These are phyloP conservation scores for Termitomyces sp. DNA, from an alignment of 768 basidiomycete species.

Conservation along the genomic window DNA sequence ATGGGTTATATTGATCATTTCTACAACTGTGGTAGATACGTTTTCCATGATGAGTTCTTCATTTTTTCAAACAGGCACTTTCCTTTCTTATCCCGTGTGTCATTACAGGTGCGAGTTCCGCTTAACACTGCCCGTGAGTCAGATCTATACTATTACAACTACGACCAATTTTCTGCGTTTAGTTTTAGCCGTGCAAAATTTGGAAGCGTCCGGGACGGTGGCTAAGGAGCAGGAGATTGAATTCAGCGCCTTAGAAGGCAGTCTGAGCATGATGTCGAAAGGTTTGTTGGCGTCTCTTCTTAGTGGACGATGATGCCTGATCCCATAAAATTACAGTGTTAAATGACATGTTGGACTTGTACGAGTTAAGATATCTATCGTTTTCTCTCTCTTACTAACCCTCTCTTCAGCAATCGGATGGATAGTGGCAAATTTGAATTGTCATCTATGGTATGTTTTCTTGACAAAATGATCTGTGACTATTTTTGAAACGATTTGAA, in stretches of 20 bases:
- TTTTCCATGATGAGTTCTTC: conserved; percentile 71
- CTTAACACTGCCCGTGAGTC: conserved; percentile 68
- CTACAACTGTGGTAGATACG: conserved; percentile 42
- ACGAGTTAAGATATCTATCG: conserved; percentile 20
- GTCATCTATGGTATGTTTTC: conserved; percentile 43
- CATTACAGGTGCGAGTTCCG: conserved; percentile 72
- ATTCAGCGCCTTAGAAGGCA: conserved; percentile 80
- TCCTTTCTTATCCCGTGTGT: conserved; percentile 12
- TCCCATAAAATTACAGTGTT: conserved; percentile 41
- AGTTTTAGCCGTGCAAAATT: conserved; percentile 88
- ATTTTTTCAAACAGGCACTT: neutral
- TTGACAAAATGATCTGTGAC: neutral
- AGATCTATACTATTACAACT: neutral
- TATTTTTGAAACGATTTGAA: conserved; percentile 5
- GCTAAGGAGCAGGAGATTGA: conserved; percentile 79
- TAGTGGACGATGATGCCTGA: neutral
- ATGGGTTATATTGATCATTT: neutral
- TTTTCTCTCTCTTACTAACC: conserved; percentile 3
- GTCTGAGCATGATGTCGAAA: conserved; percentile 87
- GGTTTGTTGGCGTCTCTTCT: conserved; percentile 35
- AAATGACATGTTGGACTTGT: conserved; percentile 83
- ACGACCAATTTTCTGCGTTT: neutral
- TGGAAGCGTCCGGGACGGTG: conserved; percentile 76
- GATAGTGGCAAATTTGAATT: conserved; percentile 84
- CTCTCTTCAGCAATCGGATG: conserved; percentile 64